Evolutionary conservation across 306 rosid species (phyloP).

Genomic region (Prunus dulcis): DNA sequence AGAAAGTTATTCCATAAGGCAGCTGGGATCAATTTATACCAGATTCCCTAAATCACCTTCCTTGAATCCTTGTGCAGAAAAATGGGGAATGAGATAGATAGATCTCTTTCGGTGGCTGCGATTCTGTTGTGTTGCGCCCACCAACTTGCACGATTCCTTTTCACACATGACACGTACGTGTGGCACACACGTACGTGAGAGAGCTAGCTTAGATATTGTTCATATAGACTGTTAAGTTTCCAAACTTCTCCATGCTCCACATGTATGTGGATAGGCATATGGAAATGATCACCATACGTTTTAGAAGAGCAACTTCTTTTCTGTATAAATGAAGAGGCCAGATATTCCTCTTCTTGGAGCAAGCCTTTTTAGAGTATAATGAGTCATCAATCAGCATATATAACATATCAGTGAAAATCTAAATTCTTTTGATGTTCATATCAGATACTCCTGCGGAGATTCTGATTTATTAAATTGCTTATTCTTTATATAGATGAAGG

Average conservation of each 20-base stretch:
- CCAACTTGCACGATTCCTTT: slow-evolving; percentile 68
- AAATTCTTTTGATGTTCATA: no score
- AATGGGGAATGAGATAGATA: slow-evolving; percentile 34
- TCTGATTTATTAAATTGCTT: background rate
- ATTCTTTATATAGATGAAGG: background rate
- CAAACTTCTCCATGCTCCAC: slow-evolving; percentile 1
- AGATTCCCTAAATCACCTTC: slow-evolving; percentile 54
- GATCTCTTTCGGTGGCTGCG: slow-evolving; percentile 42
- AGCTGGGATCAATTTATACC: slow-evolving; percentile 47
- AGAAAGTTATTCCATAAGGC: slow-evolving; percentile 10
- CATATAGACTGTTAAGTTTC: background rate
- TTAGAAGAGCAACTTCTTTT: background rate
- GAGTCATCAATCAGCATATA: background rate
- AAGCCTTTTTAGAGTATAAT: background rate
- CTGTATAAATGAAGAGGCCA: background rate
- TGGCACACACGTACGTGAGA: slow-evolving; percentile 10
- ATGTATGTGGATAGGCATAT: background rate
- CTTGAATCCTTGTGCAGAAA: slow-evolving; percentile 51
- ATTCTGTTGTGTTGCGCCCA: slow-evolving; percentile 52
- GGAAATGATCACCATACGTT: background rate
- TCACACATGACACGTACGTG: slow-evolving; percentile 15
- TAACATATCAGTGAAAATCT: background rate
- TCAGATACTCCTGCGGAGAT: background rate
- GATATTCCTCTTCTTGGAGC: background rate
- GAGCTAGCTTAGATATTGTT: background rate